These are phyloP conservation scores for Panicum miliaceum DNA, from an alignment of 176 grass and related monocot species.

Conservation along the genomic window DNA sequence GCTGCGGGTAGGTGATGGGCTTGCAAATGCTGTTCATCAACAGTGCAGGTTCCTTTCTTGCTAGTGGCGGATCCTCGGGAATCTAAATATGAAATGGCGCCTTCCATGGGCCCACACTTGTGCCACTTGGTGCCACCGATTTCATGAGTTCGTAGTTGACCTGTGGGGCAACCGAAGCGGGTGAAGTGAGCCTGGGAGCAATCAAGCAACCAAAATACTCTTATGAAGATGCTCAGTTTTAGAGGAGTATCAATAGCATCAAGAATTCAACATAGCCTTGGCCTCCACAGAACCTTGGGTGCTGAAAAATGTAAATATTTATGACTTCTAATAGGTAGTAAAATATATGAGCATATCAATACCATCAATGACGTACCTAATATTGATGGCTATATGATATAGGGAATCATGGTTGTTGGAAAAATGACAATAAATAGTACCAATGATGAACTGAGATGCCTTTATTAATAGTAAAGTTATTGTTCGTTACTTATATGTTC, in stretches of 20 bases:
- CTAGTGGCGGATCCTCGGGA: conserved; percentile 31
- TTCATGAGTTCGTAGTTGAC: neutral
- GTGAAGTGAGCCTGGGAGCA: neutral
- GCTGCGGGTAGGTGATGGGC: neutral
- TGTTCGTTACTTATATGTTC: neutral
- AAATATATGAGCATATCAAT: neutral
- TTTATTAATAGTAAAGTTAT: neutral
- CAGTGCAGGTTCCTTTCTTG: conserved; percentile 21
- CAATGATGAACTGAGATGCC: neutral
- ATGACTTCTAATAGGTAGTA: neutral
- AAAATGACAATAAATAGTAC: neutral
- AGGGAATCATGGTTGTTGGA: neutral
- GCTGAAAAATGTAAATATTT: neutral
- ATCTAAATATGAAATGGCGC: neutral
- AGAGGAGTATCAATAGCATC: neutral
- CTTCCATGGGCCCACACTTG: conserved; percentile 7
- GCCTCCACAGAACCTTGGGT: too few species aligned
- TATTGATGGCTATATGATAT: neutral
- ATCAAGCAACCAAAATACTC: conserved; percentile 12
- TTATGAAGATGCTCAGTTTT: neutral
- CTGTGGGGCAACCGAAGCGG: neutral
- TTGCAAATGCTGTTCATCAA: neutral
- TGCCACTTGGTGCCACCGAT: conserved; percentile 18
- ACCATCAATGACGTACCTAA: neutral
- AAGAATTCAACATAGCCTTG: neutral